Base-by-base conservation (phyloP, 345 rosid genomes). In the Eucalyptus leucophloia region DNA sequence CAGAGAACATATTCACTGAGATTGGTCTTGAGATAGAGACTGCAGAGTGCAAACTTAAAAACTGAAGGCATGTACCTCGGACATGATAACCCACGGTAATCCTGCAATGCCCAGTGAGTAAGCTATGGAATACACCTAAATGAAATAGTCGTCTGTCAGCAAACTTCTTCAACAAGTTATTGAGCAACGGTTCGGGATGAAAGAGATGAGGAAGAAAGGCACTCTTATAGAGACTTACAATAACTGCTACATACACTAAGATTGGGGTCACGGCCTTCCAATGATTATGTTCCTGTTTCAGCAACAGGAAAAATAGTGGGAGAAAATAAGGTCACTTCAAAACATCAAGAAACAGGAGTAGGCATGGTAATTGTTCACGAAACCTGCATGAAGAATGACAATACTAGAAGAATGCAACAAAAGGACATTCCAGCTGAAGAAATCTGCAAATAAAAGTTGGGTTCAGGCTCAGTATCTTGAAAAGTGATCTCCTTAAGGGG, bases 381-480 rank as follows among this genome's bases (percentile, higher is more conserved):
- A 88, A 91, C 94, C 92, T 90, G 89, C 21, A 92, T 56, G 56
- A 88, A 82, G 86, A 92, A 91, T 8, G 92, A 60, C 53, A 92
- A 81, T 16, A 51, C 92, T 12, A 90, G 65, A 12, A 92, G 87
- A 87, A 87, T 26, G 88, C 80, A 88, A 83, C 91, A 37, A 7
- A 87, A 56, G 89, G 86, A 86, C 54, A 86, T 88, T 65, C 92
- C 92, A 1, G 44, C 88, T 7, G 92, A 67, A 83, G 92, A 92
- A 50, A 82, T 80, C 90, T 89, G 90, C 86, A 89, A 49, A 49
- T n/a, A 87, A 40, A 45, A 53, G 34, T 50, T 18, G 24, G 37
- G 13, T 89, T 86, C 44, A 47, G 86, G 62, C 14, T 65, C 18
- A 19, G 44, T 49, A 47, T 49, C 89, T 30, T 28, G 72, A 49